These are phyloP conservation scores for Rhizophlyctis rosea DNA, from an alignment of 192 early-diverging fungal genomes.

Conservation along the genomic window DNA sequence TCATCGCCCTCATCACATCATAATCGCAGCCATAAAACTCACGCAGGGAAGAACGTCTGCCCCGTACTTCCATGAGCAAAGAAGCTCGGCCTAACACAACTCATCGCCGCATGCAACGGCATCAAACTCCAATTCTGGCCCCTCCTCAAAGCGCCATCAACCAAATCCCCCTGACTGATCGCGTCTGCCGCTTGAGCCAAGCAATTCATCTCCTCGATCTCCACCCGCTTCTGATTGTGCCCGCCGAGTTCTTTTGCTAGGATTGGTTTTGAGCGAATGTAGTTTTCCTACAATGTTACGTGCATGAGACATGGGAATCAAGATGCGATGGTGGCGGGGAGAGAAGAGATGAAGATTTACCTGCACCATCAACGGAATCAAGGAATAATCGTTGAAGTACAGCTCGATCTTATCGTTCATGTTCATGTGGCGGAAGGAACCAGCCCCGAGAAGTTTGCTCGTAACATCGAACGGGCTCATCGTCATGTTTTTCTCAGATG, in stretches of 20 bases:
- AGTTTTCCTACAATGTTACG: conserved; percentile 67
- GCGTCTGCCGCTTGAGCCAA: conserved; percentile 82
- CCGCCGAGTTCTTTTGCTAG: conserved; percentile 37
- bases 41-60: not conserved
- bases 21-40: not conserved
- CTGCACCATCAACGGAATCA: conserved; percentile 92
- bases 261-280: conserved; percentile 67
- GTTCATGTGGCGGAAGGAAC: conserved; percentile 42
- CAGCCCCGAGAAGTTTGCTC: conserved; percentile 54
- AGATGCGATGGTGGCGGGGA: too few species aligned
- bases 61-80: conserved; percentile 77
- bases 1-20: not conserved
- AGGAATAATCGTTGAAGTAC: conserved; percentile 86
- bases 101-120: conserved; percentile 80
- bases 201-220: conserved; percentile 51
- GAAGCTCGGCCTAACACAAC: conserved; percentile 81
- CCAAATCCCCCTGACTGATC: conserved; percentile 77
- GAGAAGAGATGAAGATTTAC: conserved; percentile 39
- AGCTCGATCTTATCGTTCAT: conserved; percentile 79
- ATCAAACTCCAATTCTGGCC: conserved; percentile 89
- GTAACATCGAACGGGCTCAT: conserved; percentile 76
- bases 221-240: conserved; percentile 7
- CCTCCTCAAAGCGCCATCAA: conserved; percentile 63
- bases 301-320: not conserved
- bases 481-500: conserved; percentile 59